phyloP scores from a whole-genome alignment of 352 stramenopile genomes.

The Phytophthora cajani region DNA sequence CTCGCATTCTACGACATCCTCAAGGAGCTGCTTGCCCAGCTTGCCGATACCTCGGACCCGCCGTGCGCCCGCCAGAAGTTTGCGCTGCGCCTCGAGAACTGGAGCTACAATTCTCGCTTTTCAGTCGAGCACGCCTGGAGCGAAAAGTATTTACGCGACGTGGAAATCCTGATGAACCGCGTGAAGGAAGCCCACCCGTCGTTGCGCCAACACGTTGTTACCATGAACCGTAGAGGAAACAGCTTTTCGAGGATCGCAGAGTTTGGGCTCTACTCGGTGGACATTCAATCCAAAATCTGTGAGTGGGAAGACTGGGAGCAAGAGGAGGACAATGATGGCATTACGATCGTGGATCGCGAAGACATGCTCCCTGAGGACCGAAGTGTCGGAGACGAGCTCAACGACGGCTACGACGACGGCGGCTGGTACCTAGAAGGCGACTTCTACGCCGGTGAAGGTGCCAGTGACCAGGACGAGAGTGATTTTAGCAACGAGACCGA shows the following conservation, averaged over 20 bases:
- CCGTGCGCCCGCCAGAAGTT: slow-evolving; percentile 15
- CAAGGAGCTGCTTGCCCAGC: slow-evolving; percentile 11
- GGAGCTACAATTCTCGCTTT: slow-evolving; percentile 19
- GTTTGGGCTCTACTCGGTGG: slow-evolving; percentile 22
- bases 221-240: slow-evolving; percentile 3
- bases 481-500: neutral
- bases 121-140: slow-evolving; percentile 16
- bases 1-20: slow-evolving; percentile 39
- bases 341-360: slow-evolving; percentile 3
- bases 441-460: slow-evolving; percentile 1
- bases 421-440: neutral
- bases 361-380: neutral
- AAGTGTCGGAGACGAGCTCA: neutral
- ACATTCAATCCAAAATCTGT: slow-evolving; percentile 2
- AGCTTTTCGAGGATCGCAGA: slow-evolving; percentile 25
- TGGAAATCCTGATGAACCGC: slow-evolving; percentile 14
- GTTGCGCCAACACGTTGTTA: slow-evolving; percentile 20
- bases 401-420: neutral
- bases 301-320: slow-evolving; percentile 18
- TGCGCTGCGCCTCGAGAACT: slow-evolving; percentile 23
- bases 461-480: neutral
- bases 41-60: slow-evolving; percentile 5
- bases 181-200: slow-evolving; percentile 21
- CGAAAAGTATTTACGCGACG: slow-evolving; percentile 11
- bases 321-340: neutral